phyloP scores from a whole-genome alignment of 164 flowering plant species.

The Piper betle region DNA sequence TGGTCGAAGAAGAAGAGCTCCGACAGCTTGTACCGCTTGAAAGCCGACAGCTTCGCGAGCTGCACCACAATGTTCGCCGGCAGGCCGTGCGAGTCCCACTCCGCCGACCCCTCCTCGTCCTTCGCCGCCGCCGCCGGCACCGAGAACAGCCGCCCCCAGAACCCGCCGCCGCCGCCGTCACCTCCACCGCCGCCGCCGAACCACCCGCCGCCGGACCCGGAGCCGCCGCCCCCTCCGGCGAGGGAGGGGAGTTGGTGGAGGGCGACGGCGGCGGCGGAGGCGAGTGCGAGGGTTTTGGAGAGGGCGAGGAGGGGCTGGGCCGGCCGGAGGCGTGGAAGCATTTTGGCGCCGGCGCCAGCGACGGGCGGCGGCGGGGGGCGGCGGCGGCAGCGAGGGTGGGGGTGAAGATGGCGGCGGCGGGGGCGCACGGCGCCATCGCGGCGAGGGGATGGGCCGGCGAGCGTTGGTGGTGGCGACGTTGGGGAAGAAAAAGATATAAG shows the following conservation, averaged over 20 bases:
- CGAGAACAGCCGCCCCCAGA: constrained; percentile 42
- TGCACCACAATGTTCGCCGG: constrained; percentile 69
- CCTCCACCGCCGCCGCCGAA: constrained; percentile 13
- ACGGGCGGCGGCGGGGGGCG: neutral
- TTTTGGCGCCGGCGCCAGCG: constrained; percentile 3
- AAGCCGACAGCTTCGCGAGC: constrained; percentile 67
- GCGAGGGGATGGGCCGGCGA: neutral
- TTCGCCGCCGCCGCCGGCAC: constrained; percentile 38
- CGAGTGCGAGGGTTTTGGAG: constrained; percentile 24
- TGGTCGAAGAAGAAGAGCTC: constrained; percentile 64
- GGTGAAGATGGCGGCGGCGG: neutral
- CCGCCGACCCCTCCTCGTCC: constrained; percentile 28
- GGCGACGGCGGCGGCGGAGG: constrained; percentile 9
- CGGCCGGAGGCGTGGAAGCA: constrained; percentile 9
- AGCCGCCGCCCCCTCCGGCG: constrained; percentile 12
- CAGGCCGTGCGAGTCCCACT: constrained; percentile 83
- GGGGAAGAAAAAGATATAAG: too few species aligned
- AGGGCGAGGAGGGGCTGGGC: constrained; percentile 8
- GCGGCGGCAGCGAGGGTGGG: constrained; percentile 1
- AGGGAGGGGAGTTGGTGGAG: constrained; percentile 16
- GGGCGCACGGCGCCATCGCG: neutral
- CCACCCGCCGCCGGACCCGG: constrained; percentile 14
- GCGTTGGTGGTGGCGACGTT: neutral
- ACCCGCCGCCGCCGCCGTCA: constrained; percentile 25
- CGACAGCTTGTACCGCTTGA: constrained; percentile 68